These are phyloP conservation scores for Soucietia sequanensis DNA, from an alignment of 805 yeast genomes.

Conservation along the genomic window DNA sequence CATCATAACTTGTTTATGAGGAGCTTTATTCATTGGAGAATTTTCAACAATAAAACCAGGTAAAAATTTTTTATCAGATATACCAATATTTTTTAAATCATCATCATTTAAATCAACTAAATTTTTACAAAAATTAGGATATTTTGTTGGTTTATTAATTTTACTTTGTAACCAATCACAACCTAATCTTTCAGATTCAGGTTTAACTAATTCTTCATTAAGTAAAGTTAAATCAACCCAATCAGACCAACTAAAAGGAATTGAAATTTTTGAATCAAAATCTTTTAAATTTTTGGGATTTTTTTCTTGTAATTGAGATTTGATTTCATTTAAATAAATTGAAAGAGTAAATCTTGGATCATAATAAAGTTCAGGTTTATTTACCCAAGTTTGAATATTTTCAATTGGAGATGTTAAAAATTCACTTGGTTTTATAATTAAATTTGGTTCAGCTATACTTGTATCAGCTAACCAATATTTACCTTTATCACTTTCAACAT, in stretches of 20 bases:
- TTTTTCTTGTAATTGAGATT: constrained; percentile 15
- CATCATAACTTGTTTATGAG: constrained; percentile 33
- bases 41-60: constrained; percentile 42
- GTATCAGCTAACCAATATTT: constrained; percentile 32
- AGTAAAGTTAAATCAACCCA: constrained; percentile 46
- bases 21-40: constrained; percentile 29
- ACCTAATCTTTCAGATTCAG: constrained; percentile 8
- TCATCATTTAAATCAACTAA: constrained; percentile 14
- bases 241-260: constrained; percentile 48
- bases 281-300: constrained; percentile 11
- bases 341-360: constrained; percentile 57
- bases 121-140: constrained; percentile 17
- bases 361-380: constrained; percentile 20
- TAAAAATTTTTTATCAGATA: constrained; percentile 18
- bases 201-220: constrained; percentile 19
- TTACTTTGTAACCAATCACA: constrained; percentile 22
- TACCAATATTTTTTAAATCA: constrained; percentile 20
- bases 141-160: constrained; percentile 16
- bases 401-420: constrained; percentile 10
- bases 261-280: constrained; percentile 11
- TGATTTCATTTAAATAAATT: constrained; percentile 42
- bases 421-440: constrained; percentile 17
- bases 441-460: constrained; percentile 19
- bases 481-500: constrained; percentile 17
- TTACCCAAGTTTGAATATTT: constrained; percentile 8